A percentile compares a stretch with the other conserved stretches of the same genome.
Evolutionary conservation across 495 filamentous ascomycete species (phyloP).

Genomic region (Amphirosellinia nigrospora): DNA sequence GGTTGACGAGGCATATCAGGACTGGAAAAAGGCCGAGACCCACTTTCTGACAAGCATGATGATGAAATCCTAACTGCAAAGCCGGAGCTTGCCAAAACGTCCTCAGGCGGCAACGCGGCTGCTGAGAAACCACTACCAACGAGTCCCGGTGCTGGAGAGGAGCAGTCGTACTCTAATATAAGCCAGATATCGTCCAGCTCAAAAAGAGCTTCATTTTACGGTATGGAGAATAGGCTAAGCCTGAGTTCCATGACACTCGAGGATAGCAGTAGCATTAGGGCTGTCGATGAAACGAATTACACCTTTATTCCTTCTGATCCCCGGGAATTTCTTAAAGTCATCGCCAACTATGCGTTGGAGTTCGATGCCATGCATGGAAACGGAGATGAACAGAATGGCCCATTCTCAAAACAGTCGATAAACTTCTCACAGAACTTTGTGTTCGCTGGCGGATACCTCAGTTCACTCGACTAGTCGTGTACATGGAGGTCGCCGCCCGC

Average conservation of each 20-base stretch:
- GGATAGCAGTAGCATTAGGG: conserved; percentile 58
- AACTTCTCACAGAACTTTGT: conserved; percentile 83
- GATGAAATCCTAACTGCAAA: conserved; percentile 83
- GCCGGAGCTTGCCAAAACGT: conserved; percentile 78
- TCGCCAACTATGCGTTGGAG: conserved; percentile 75
- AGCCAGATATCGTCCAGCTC: conserved; percentile 56
- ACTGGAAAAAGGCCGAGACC: conserved; percentile 85
- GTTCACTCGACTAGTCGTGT: conserved; percentile 78
- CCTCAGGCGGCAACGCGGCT: conserved; percentile 36
- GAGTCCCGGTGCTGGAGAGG: conserved; percentile 50
- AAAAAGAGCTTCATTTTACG: conserved; percentile 55
- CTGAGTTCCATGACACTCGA: conserved; percentile 72
- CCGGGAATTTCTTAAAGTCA: conserved; percentile 76
- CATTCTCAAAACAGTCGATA: conserved; percentile 80
- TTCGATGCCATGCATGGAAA: conserved; percentile 60
- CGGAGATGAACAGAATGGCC: conserved; percentile 57
- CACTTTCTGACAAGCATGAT: conserved; percentile 91
- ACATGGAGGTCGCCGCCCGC: conserved; percentile 82
- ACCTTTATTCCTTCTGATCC: conserved; percentile 90
- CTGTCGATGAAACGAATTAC: conserved; percentile 65
- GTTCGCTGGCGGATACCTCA: conserved; percentile 90
- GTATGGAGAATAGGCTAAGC: conserved; percentile 71
- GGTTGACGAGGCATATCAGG: conserved; percentile 84
- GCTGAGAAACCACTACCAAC: conserved; percentile 54
- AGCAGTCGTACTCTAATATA: conserved; percentile 64